phyloP scores from a whole-genome alignment of 371 early-diverging fungal genomes.

The Zancudomyces culisetae region DNA sequence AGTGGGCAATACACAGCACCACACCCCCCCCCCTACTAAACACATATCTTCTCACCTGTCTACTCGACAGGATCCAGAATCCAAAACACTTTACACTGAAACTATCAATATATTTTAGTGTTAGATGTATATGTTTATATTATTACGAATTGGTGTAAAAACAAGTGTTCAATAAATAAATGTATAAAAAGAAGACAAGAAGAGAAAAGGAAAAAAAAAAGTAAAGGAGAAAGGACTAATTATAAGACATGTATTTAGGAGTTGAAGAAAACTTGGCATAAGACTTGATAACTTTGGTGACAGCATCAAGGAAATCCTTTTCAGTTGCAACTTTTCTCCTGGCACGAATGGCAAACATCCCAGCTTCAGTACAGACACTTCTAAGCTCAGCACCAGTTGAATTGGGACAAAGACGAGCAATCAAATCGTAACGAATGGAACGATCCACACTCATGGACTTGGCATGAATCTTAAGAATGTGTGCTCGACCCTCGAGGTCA shows the following conservation, averaged over 20 bases:
- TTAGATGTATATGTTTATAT: background rate
- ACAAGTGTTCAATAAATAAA: background rate
- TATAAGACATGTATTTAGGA: conserved; percentile 64
- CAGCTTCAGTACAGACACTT: conserved; percentile 99
- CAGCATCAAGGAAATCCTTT: conserved; percentile 98
- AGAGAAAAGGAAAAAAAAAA: background rate
- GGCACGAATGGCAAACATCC: conserved; percentile 99
- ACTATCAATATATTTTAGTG: too few species aligned
- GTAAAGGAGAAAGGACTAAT: conserved; percentile 12
- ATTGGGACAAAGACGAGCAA: conserved; percentile 97
- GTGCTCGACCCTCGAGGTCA: conserved; percentile 88
- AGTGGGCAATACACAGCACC: too few species aligned
- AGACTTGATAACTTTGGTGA: conserved; percentile 98
- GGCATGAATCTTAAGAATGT: conserved; percentile 98
- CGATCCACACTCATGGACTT: conserved; percentile 96
- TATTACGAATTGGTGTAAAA: background rate
- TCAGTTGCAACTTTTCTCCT: conserved; percentile 98
- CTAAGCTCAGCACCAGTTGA: conserved; percentile 94
- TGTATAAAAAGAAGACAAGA: background rate
- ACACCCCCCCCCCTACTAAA: too few species aligned
- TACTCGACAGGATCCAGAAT: too few species aligned
- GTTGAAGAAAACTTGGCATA: conserved; percentile 95
- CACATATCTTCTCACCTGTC: too few species aligned
- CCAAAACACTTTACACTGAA: too few species aligned
- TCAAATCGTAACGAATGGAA: conserved; percentile 94